Percentiles rank a stretch among this genome's conserved stretches.
Evolutionary conservation across 108 stramenopile species (phyloP).

Genomic region (Asterionellopsis glacialis): DNA sequence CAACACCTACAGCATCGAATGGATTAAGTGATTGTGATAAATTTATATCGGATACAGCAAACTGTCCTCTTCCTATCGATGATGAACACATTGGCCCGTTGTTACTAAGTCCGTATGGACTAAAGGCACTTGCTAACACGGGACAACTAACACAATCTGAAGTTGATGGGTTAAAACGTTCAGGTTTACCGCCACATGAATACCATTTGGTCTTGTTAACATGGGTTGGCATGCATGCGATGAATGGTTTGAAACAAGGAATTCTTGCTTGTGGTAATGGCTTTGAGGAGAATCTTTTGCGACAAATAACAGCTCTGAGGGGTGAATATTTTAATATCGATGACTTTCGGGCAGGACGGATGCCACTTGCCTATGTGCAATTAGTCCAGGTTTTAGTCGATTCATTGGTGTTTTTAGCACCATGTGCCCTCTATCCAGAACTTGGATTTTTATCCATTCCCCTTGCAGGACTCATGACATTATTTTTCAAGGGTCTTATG

Average conservation of each 20-base stretch:
- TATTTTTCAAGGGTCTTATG: constrained; percentile 45
- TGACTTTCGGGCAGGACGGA: constrained; percentile 49
- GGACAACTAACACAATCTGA: constrained; percentile 47
- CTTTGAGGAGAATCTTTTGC: constrained; percentile 42
- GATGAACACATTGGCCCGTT: constrained; percentile 39
- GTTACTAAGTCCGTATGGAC: constrained; percentile 40
- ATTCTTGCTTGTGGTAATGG: constrained; percentile 34
- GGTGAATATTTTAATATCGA: constrained; percentile 51
- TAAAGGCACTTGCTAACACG: constrained; percentile 27
- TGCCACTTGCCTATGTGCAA: constrained; percentile 75
- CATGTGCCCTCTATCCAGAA: constrained; percentile 41
- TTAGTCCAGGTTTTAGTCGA: constrained; percentile 57
- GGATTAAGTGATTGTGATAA: background rate
- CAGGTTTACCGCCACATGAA: constrained; percentile 57
- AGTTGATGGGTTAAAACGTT: constrained; percentile 28
- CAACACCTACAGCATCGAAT: constrained; percentile 34
- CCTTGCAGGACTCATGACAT: constrained; percentile 31
- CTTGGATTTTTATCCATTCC: constrained; percentile 31
- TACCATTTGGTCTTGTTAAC: constrained; percentile 47
- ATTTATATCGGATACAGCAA: background rate
- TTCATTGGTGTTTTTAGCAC: constrained; percentile 36
- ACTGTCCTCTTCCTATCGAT: constrained; percentile 20
- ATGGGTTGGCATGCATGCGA: constrained; percentile 50
- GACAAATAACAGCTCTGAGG: constrained; percentile 32
- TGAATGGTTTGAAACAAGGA: constrained; percentile 48